Base-by-base conservation (phyloP, 1,284 basidiomycete genomes). In the Athelia psychrophila region DNA sequence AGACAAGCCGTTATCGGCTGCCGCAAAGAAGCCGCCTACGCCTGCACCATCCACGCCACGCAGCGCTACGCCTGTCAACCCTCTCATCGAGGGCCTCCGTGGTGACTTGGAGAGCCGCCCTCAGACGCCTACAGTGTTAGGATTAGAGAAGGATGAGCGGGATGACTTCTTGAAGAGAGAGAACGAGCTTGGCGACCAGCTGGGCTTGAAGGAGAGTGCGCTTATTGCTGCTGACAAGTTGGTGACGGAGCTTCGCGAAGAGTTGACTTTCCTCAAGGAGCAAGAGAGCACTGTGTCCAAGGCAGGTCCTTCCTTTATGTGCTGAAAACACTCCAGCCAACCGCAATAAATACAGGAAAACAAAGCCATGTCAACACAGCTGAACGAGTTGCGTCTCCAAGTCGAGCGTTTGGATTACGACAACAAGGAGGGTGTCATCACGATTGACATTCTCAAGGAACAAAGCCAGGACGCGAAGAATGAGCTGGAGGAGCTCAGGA, bases 151-250 rank as follows among this genome's bases (percentile, higher is more conserved):
- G 77, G 97, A 99, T 65, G 96, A 99, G 73, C 78, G 95, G 57
- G 96, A 99, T 58, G 96, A 99, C 56, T 99, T 98, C 81, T 73
- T 99, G 70, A 87, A 86, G 66, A 76, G 96, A 54, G 97, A 99
- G 79, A 99, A 99, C 65, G 96, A 99, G 71, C 79, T 99, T 54
- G 94, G 87, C 57, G 96, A 99, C 70, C 81, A 89, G 63, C 76
- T 99, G 45, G 92, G 91, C 1, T 96, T 98, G 76, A 93, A 82
- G 76, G 95, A 98, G 76, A 86, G 86, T 35, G 80, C 84, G 5
- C 74, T 98, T 48, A 74, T 69, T 42, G 76, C 86, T 27, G 86
- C 88, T 40, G 87, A 92, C 62, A 93, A 93, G 67, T 74, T 89
- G 20, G 77, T 93, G 48, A 88, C 88, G 59, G 96, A 98, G 68